A percentile compares a stretch with the other conserved stretches of the same genome.
Conservation (phyloP, 208 protist genomes). For the Trichomonas vaginalis region DNA sequence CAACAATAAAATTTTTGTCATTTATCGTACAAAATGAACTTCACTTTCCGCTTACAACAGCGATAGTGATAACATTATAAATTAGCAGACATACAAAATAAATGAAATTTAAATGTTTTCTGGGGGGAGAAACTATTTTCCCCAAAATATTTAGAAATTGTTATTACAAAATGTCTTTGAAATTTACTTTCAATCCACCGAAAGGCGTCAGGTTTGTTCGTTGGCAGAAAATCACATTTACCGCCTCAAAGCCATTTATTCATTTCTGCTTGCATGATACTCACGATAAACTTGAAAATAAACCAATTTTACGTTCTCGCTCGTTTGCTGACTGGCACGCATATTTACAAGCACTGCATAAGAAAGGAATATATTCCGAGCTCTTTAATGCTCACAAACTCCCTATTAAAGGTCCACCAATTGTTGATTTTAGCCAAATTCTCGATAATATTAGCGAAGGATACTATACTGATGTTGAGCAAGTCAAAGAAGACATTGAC, state of each 20-base stretch:
- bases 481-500: neutral
- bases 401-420: neutral
- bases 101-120: no score
- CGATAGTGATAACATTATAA: no score
- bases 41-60: no score
- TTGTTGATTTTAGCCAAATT: neutral
- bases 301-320: neutral
- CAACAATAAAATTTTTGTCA: no score
- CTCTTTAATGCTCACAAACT: neutral
- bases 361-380: neutral
- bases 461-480: neutral
- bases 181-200: neutral
- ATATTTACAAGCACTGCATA: neutral
- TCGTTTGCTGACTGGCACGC: neutral
- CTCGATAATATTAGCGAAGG: neutral
- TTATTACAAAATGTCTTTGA: neutral
- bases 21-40: no score
- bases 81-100: no score
- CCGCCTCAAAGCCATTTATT: neutral
- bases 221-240: neutral
- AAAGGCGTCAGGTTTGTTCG: neutral
- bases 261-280: neutral
- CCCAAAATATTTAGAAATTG: no score
- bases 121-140: no score
- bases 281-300: neutral